Base-by-base conservation (phyloP, 2,329 filamentous ascomycete species). In the Elsinoe australis region DNA sequence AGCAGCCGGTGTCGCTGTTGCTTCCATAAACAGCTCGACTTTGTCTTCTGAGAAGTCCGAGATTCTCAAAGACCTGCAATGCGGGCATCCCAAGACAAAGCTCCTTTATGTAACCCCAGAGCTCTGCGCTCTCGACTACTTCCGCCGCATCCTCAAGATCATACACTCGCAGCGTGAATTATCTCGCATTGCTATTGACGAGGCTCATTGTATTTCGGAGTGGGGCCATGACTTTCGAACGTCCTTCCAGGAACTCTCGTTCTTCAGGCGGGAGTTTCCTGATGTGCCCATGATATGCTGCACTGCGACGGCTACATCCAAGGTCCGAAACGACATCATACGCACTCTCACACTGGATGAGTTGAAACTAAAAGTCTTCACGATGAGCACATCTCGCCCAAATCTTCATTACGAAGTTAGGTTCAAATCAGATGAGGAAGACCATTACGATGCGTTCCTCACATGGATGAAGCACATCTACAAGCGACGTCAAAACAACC, bases 171-270 rank as follows among this genome's bases (percentile, higher is more conserved):
- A 95, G 63, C 78, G 78, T 50, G 87, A 95, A 66, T 76, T 96
- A n/a, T 83, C 84, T 7, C 80, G 90, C 10, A 79, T 96, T 54
- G 90, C 85, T 39, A 82, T 96, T 50, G 90, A 96, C 60, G 90
- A 96, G 68, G 90, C 90, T 2, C 90, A 96, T 64, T 96, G 90
- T 64, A 94, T 96, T 56, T 94, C 87, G 18, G 89, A 95, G 80
- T 95, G 90, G 90, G 90, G 90, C 1, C 89, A 96, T 63, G 90
- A 96, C 64, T 96, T 96, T 62, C 83, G 90, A n/a, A 85, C 83
- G 28, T 85, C 88, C 50, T 96, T 95, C 67, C 88, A 92, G 61
- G 78, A 83, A 15, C 74, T 96, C 5, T 82, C 79, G 2, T 95
- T 87, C 80, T 92, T 96, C 70, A 83, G 85, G 56, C 74, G 79